Percentiles rank a stretch among this genome's conserved stretches.
These are phyloP conservation scores for Patellaria atrata DNA, from an alignment of 495 filamentous ascomycete species.

Conservation along the genomic window DNA sequence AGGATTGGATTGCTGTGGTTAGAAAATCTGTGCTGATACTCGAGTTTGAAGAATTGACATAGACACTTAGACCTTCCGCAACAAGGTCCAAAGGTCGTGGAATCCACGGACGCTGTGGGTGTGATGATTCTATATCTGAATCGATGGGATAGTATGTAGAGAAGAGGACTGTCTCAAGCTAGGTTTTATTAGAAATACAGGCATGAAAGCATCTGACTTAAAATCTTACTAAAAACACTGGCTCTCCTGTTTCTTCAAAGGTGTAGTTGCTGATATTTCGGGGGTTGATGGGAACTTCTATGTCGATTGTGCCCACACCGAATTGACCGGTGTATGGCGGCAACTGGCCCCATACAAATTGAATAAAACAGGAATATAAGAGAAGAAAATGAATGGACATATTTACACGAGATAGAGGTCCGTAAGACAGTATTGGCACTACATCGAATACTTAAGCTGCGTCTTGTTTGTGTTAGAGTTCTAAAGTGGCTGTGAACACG, in stretches of 20 bases:
- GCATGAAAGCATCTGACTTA: no score
- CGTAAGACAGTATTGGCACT: no score
- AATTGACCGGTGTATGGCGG: conserved; percentile 36
- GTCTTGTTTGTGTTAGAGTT: no score
- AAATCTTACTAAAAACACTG: no score
- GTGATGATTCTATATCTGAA: conserved; percentile 13
- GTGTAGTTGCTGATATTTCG: conserved; percentile 14
- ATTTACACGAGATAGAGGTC: no score
- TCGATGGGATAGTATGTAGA: conserved; percentile 35
- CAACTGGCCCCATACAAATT: conserved; percentile 19
- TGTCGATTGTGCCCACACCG: conserved; percentile 33
- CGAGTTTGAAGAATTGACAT: not conserved
- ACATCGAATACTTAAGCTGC: no score
- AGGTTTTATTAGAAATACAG: not conserved
- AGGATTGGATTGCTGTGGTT: no score
- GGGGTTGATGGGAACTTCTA: conserved; percentile 34
- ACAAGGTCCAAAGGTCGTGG: conserved; percentile 29
- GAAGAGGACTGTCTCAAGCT: conserved; percentile 35
- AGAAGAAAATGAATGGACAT: no score
- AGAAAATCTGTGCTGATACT: conserved; percentile 27
- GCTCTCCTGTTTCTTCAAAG: no score
- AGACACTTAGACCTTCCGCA: conserved; percentile 29
- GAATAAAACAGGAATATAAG: no score
- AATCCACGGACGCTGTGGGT: conserved; percentile 31
- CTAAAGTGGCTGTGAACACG: no score